Evolutionary conservation across 495 filamentous ascomycete species (phyloP).

Genomic region (Trichoderma gamsii): DNA sequence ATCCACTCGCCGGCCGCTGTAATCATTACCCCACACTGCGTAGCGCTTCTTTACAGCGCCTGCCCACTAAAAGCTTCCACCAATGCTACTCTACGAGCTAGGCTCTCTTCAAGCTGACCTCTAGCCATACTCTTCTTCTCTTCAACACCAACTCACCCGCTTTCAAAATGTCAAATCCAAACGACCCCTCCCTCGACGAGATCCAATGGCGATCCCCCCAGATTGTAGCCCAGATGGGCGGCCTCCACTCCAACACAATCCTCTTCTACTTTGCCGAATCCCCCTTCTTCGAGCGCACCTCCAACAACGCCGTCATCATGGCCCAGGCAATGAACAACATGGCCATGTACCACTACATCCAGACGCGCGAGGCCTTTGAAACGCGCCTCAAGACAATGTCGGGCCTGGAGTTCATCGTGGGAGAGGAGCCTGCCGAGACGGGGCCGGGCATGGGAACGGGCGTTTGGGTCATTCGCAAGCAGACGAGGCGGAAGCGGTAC

Average conservation of each 20-base stretch:
- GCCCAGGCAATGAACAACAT: constrained; percentile 69
- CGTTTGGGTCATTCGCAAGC: constrained; percentile 90
- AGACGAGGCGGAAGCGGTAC: constrained; percentile 60
- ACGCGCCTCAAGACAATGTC: constrained; percentile 67
- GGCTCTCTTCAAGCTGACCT: constrained; percentile 10
- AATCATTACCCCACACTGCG: background rate
- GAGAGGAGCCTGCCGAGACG: constrained; percentile 66
- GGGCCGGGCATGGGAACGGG: constrained; percentile 58
- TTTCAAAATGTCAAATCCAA: constrained; percentile 25
- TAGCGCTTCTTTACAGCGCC: constrained; percentile 7
- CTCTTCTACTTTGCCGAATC: constrained; percentile 87
- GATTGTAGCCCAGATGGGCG: constrained; percentile 52
- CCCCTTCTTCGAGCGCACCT: constrained; percentile 83
- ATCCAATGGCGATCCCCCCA: constrained; percentile 65
- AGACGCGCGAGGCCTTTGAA: constrained; percentile 76
- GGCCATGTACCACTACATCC: constrained; percentile 49
- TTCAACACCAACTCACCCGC: background rate
- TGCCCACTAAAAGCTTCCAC: constrained; percentile 13
- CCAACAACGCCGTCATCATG: constrained; percentile 76
- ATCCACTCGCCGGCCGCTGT: background rate
- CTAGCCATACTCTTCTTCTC: background rate
- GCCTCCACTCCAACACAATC: constrained; percentile 58
- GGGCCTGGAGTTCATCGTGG: constrained; percentile 75
- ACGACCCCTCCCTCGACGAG: constrained; percentile 66
- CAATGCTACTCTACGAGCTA: background rate